Percentiles rank a stretch among this genome's conserved stretches.
These are phyloP conservation scores for Abelmoschus esculentus DNA, from an alignment of 345 rosid genomes.

Conservation along the genomic window DNA sequence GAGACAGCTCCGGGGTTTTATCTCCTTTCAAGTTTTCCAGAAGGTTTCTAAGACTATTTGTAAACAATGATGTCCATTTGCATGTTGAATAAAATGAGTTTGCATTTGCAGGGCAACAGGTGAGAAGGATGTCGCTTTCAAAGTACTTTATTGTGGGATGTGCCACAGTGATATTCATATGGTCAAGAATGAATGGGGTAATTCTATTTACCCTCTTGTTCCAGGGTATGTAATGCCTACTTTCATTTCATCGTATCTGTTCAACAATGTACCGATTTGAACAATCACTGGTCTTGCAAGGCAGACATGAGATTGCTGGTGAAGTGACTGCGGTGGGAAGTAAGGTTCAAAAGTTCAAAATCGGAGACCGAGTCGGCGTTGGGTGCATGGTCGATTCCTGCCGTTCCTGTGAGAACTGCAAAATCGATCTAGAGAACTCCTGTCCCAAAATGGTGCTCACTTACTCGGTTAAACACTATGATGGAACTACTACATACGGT, in stretches of 20 bases:
- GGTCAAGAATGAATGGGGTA: constrained; percentile 43
- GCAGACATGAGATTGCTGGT: constrained; percentile 56
- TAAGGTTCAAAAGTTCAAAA: constrained; percentile 36
- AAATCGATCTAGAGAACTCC: constrained; percentile 34
- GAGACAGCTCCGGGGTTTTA: constrained; percentile 28
- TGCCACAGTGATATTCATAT: constrained; percentile 44
- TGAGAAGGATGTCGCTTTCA: constrained; percentile 17
- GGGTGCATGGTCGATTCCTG: constrained; percentile 51
- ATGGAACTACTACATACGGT: constrained; percentile 38
- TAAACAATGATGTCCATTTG: neutral
- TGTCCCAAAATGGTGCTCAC: constrained; percentile 37
- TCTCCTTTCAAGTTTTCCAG: constrained; percentile 37
- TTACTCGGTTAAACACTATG: constrained; percentile 21
- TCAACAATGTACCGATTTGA: neutral
- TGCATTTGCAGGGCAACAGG: constrained; percentile 32
- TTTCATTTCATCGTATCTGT: neutral
- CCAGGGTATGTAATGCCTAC: constrained; percentile 32
- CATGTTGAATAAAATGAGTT: neutral
- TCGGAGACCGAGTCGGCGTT: constrained; percentile 51
- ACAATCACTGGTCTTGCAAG: neutral
- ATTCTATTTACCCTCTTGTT: constrained; percentile 35
- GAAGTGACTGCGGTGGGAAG: constrained; percentile 44
- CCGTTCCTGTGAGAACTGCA: constrained; percentile 37
- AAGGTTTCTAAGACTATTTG: constrained; percentile 16
- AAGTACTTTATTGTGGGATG: constrained; percentile 37